phyloP scores from a whole-genome alignment of 768 basidiomycete species.

The Trametes cingulata region DNA sequence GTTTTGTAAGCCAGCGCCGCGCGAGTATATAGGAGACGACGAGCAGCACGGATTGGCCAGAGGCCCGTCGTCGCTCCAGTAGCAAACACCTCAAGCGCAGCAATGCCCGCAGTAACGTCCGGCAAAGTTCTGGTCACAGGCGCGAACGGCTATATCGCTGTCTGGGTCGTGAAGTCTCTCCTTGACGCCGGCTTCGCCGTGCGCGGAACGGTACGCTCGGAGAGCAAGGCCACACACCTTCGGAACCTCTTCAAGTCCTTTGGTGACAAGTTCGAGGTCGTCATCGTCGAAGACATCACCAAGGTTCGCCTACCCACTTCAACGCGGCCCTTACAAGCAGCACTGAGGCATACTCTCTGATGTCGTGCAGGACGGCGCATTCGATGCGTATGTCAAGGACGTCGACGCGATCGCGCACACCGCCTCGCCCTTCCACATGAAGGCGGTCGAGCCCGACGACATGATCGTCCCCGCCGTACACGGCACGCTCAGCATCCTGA shows the following conservation, averaged over 20 bases:
- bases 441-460: conserved; percentile 48
- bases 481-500: conserved; percentile 67
- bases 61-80: too few relatives aligned
- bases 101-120: conserved; percentile 38
- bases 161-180: conserved; percentile 57
- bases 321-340: background rate
- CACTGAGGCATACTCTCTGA: too few relatives aligned
- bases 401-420: conserved; percentile 72
- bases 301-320: conserved; percentile 34
- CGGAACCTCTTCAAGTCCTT: conserved; percentile 51
- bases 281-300: conserved; percentile 73
- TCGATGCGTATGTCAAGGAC: conserved; percentile 75
- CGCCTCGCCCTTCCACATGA: conserved; percentile 59
- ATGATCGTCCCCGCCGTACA: conserved; percentile 69
- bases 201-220: conserved; percentile 65
- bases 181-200: conserved; percentile 66
- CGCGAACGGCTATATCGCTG: conserved; percentile 59
- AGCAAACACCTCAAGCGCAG: background rate
- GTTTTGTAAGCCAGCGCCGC: too few relatives aligned
- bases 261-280: conserved; percentile 60
- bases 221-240: conserved; percentile 57
- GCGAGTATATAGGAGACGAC: too few relatives aligned
- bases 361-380: conserved; percentile 55
- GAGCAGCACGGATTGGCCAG: too few relatives aligned
- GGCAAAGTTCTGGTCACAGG: conserved; percentile 56